These are phyloP conservation scores for Willaertia magna DNA, from an alignment of 208 protist genomes.

Conservation along the genomic window DNA sequence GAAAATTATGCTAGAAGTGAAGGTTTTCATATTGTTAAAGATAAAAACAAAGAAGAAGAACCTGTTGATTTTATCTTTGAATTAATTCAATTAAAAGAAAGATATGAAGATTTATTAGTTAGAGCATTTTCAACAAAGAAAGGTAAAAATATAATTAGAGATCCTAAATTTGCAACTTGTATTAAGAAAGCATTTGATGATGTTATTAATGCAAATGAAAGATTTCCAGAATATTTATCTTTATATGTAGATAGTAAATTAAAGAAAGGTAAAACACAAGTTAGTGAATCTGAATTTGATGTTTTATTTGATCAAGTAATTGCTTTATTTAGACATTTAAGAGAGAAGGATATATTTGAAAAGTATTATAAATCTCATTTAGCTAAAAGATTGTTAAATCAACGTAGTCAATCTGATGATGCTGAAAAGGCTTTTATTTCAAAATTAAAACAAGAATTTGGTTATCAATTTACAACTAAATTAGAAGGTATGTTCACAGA, in stretches of 20 bases:
- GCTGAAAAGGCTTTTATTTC: conserved; percentile 54
- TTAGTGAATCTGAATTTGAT: conserved; percentile 50
- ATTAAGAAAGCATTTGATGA: conserved; percentile 39
- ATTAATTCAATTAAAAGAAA: conserved; percentile 46
- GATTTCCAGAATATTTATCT: conserved; percentile 54
- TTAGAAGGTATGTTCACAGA: conserved; percentile 70
- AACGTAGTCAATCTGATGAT: conserved; percentile 46
- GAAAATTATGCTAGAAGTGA: background rate
- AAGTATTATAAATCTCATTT: conserved; percentile 71
- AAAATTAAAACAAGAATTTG: conserved; percentile 60
- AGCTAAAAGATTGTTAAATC: conserved; percentile 53
- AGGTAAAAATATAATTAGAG: background rate
- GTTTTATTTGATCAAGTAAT: conserved; percentile 44
- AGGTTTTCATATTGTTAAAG: conserved; percentile 17
- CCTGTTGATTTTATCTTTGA: conserved; percentile 28
- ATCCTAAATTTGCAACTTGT: background rate
- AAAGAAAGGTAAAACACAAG: conserved; percentile 33
- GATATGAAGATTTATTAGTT: conserved; percentile 35
- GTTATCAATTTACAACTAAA: conserved; percentile 60
- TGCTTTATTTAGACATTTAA: conserved; percentile 48
- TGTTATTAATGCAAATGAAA: conserved; percentile 47
- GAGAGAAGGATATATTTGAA: conserved; percentile 70
- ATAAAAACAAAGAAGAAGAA: background rate
- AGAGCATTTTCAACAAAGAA: conserved; percentile 37
- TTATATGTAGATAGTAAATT: conserved; percentile 56